A percentile compares a stretch with the other conserved stretches of the same genome.
Evolutionary conservation across 257 asterid species (phyloP).

Genomic region (Nicotiana noctiflora): DNA sequence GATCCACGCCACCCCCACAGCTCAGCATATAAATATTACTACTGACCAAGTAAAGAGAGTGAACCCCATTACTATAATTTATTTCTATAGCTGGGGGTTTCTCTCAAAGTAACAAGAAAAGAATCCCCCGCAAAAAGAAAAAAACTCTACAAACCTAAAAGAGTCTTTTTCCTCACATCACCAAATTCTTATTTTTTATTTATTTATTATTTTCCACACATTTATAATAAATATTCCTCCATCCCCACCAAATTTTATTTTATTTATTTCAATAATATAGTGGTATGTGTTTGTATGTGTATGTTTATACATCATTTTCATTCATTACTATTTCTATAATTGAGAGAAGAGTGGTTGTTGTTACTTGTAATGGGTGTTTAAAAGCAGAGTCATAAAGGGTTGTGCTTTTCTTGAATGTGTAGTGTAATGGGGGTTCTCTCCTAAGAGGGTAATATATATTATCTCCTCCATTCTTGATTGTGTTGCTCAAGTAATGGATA

Average conservation of each 20-base stretch:
- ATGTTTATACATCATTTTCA: constrained; percentile 56
- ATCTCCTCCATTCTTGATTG: constrained; percentile 25
- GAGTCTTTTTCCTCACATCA: constrained; percentile 8
- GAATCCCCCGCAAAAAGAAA: constrained; percentile 24
- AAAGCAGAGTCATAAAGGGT: constrained; percentile 17
- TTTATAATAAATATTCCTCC: background rate
- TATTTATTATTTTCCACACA: background rate
- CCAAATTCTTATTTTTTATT: background rate
- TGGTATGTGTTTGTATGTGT: constrained; percentile 19
- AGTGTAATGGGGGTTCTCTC: constrained; percentile 4
- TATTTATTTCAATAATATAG: background rate
- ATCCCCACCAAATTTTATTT: background rate
- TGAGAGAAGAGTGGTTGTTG: constrained; percentile 31
- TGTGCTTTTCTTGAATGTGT: background rate
- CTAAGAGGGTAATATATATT: background rate
- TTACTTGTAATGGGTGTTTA: constrained; percentile 36
- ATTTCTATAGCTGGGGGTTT: constrained; percentile 21
- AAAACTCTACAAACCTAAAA: background rate
- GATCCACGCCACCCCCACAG: constrained; percentile 22
- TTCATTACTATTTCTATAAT: constrained; percentile 30
- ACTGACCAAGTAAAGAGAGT: constrained; percentile 10
- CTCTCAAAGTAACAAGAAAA: constrained; percentile 40
- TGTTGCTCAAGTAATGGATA: constrained; percentile 49
- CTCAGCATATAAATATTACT: constrained; percentile 13
- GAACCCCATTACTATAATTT: constrained; percentile 20